Evolutionary conservation across 2,329 filamentous ascomycete genomes (phyloP).

Genomic region (Xylariaceae sp.): DNA sequence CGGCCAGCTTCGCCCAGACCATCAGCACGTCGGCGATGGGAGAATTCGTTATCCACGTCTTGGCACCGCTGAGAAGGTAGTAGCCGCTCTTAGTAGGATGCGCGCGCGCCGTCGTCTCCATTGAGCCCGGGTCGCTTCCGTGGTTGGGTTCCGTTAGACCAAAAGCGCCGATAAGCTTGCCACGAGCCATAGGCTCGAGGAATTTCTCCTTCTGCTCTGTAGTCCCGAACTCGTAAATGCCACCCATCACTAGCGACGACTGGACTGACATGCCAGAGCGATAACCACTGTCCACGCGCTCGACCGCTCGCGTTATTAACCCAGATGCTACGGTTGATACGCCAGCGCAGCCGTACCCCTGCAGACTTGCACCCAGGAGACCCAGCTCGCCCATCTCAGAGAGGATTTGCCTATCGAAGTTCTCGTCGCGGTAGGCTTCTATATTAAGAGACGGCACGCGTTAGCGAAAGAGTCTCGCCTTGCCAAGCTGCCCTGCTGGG

Average conservation of each 20-base stretch:
- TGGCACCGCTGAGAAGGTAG: slow-evolving; percentile 72
- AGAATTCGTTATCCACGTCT: slow-evolving; percentile 96
- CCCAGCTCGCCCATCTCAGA: slow-evolving; percentile 90
- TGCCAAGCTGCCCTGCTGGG: no score
- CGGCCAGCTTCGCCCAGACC: slow-evolving; percentile 89
- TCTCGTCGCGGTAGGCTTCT: slow-evolving; percentile 64
- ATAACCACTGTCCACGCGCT: slow-evolving; percentile 87
- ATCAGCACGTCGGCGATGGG: slow-evolving; percentile 81
- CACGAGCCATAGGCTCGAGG: slow-evolving; percentile 75
- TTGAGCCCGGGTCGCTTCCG: slow-evolving; percentile 83
- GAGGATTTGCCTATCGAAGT: slow-evolving; percentile 81
- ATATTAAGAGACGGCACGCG: neutral
- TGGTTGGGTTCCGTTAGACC: slow-evolving; percentile 91
- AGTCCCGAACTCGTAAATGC: slow-evolving; percentile 83
- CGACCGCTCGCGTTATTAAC: slow-evolving; percentile 83
- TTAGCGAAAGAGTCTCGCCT: slow-evolving; percentile 12
- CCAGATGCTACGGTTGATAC: slow-evolving; percentile 85
- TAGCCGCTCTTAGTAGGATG: slow-evolving; percentile 82
- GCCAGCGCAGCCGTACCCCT: slow-evolving; percentile 85
- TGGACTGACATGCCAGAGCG: slow-evolving; percentile 91
- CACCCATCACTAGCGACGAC: slow-evolving; percentile 88
- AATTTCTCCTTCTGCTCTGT: slow-evolving; percentile 82
- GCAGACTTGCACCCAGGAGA: slow-evolving; percentile 78
- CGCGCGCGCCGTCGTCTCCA: slow-evolving; percentile 82
- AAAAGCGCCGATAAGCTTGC: slow-evolving; percentile 78